Evolutionary conservation across 108 stramenopile species (phyloP).

Genomic region (Phaeodactylum tricornutum): DNA sequence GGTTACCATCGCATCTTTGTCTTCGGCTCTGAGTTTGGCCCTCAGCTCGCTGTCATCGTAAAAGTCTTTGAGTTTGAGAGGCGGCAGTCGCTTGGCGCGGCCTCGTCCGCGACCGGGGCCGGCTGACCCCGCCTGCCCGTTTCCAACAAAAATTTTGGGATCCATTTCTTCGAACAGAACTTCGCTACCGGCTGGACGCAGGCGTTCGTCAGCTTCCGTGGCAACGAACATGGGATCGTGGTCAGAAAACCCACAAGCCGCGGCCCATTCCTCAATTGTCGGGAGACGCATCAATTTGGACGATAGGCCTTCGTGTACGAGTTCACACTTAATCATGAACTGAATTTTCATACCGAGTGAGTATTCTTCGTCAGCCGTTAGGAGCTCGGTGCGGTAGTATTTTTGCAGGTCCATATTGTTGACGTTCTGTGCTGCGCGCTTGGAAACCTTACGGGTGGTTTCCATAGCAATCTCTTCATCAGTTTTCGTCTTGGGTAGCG

Average conservation of each 20-base stretch:
- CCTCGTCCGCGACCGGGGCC: constrained; percentile 74
- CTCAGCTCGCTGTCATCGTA: constrained; percentile 32
- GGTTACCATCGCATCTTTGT: constrained; percentile 8
- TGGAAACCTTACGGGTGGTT: not conserved
- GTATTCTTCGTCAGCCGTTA: constrained; percentile 68
- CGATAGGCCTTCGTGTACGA: constrained; percentile 66
- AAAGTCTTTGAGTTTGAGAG: constrained; percentile 37
- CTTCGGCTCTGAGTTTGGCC: not conserved
- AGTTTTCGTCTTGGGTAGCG: not conserved
- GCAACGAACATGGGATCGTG: not conserved
- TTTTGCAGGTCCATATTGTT: constrained; percentile 43
- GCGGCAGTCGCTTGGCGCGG: constrained; percentile 59
- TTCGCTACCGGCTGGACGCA: constrained; percentile 49
- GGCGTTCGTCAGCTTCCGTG: constrained; percentile 33
- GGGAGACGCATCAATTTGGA: constrained; percentile 34
- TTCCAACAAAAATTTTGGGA: constrained; percentile 77
- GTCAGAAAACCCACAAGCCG: constrained; percentile 44
- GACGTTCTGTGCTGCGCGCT: constrained; percentile 3
- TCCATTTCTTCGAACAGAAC: constrained; percentile 41
- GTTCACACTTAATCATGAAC: constrained; percentile 69
- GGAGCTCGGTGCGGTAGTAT: constrained; percentile 63
- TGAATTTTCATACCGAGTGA: constrained; percentile 55
- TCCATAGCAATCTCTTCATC: not conserved
- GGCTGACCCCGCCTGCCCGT: constrained; percentile 48
- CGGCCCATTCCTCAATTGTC: constrained; percentile 72